Evolutionary conservation across 2,329 filamentous ascomycete genomes (phyloP), one percentile per base, ranked within the genome.

Genomic region (Hawksworthiomyces lignivorus): DNA sequence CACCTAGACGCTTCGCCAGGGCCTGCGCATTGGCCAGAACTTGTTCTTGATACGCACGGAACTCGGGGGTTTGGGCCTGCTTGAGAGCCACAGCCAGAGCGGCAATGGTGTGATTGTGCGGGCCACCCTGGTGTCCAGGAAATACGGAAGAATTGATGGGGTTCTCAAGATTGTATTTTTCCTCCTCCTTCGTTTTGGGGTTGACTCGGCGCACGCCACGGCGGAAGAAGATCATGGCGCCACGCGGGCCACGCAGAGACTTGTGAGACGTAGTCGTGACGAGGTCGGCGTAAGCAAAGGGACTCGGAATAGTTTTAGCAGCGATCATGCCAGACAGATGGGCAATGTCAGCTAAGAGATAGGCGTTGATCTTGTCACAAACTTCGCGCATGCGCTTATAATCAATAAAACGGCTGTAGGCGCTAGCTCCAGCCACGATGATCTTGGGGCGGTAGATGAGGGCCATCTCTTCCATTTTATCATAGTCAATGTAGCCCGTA

Each of bases 201-300:
- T 94, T 84, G 39, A 82, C 79, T 60, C 78, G 81, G 53, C 90
- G 77, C 26, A 96, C 84, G 49, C 92, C 92, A 66, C 87, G 94
- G 55, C 92, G 84, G 80, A 82, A 98, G 76, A 98, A 98, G 63
- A 98, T 98, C 80, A 98, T 86, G 56, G 92, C 92, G 53, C 92
- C 92, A 58, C 92, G 82, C 28, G 92, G 92, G 28, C 92, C 92
- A 60, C 92, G 85, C 50, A 98, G 77, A 46, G 87, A 94, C 73
- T 98, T 98, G 76, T 98, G 92, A 48, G 87, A 96, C 28, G 92
- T 98, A 18, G 92, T 98, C 36, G 92, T 98, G 51, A 98, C 92
- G 46, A 98, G 83, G 62, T 98, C 92, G 51, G 88, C 85, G 63
- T 84, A 82, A 51, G 77, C 76, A 65, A 97, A 98, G 38, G 92